These are phyloP conservation scores for Brasenia schreberi DNA, from an alignment of 164 flowering plant genomes.

Conservation along the genomic window DNA sequence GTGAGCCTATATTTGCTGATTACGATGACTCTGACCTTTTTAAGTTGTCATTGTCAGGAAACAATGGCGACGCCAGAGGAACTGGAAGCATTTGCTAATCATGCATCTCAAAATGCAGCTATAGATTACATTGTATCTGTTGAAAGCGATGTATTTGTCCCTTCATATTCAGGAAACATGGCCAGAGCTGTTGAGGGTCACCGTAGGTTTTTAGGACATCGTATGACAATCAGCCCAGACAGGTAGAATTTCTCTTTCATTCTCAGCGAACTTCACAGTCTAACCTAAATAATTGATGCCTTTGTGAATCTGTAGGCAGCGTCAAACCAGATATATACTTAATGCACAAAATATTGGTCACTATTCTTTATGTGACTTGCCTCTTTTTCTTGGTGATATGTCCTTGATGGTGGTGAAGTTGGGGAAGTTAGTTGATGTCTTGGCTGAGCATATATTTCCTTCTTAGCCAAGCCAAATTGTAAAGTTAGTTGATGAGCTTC, in stretches of 20 bases:
- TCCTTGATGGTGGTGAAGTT: no score
- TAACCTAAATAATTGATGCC: no score
- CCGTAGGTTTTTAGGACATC: conserved; percentile 82
- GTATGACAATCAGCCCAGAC: conserved; percentile 78
- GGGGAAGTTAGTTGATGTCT: no score
- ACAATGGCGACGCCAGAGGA: conserved; percentile 60
- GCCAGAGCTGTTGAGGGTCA: conserved; percentile 97
- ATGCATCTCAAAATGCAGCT: conserved; percentile 89
- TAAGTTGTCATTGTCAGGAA: conserved; percentile 42
- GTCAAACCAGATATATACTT: no score
- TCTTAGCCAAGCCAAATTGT: no score
- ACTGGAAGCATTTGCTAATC: conserved; percentile 40
- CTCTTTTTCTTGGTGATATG: no score
- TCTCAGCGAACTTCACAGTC: no score
- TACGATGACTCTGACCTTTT: background rate
- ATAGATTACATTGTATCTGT: conserved; percentile 81
- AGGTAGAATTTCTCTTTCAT: conserved; percentile 30
- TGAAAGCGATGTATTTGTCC: conserved; percentile 84
- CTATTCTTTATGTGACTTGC: no score
- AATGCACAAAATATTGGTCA: no score
- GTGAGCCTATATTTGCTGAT: background rate
- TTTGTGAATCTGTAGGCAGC: no score
- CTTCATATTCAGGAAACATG: conserved; percentile 96
- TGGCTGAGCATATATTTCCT: no score
- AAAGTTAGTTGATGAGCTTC: no score